Conservation (phyloP, 345 rosid genomes). For the Lepidium didymum region DNA sequence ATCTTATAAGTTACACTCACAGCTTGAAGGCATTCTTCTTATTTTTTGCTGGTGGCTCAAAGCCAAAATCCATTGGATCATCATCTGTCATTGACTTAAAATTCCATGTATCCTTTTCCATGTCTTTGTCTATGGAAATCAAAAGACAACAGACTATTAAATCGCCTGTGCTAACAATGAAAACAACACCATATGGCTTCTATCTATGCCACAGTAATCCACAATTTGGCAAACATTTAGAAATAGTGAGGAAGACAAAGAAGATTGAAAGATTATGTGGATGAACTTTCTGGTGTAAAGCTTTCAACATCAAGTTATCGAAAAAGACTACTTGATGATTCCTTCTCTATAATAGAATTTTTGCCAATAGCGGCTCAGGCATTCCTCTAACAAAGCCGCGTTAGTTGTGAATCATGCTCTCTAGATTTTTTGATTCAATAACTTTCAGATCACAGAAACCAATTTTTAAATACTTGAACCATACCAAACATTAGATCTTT, state of each 20-base stretch:
- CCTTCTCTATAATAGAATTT: too few species aligned
- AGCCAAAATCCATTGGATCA: conserved; percentile 65
- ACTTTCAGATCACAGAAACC: not conserved
- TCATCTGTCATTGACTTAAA: conserved; percentile 47
- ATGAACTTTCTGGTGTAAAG: too few species aligned
- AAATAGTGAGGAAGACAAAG: not conserved
- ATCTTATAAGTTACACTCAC: conserved; percentile 42
- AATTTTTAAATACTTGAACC: not conserved
- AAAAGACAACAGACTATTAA: not conserved
- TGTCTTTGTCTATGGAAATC: conserved; percentile 44
- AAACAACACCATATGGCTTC: conserved; percentile 3
- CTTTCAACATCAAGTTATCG: too few species aligned
- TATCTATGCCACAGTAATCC: not conserved
- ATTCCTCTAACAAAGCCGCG: too few species aligned
- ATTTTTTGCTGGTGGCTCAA: conserved; percentile 47
- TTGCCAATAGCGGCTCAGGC: too few species aligned
- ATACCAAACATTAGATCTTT: conserved; percentile 44
- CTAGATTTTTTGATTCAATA: not conserved
- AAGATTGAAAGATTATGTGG: not conserved
- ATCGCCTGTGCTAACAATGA: not conserved
- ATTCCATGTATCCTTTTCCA: conserved; percentile 84
- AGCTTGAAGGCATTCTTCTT: conserved; percentile 58
- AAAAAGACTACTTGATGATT: too few species aligned
- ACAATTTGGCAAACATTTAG: not conserved
- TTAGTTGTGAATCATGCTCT: not conserved